Percentiles rank a stretch among this genome's conserved stretches.
These are phyloP conservation scores for Solanum ahanhuiri DNA, from an alignment of 257 asterid genomes.

Conservation along the genomic window DNA sequence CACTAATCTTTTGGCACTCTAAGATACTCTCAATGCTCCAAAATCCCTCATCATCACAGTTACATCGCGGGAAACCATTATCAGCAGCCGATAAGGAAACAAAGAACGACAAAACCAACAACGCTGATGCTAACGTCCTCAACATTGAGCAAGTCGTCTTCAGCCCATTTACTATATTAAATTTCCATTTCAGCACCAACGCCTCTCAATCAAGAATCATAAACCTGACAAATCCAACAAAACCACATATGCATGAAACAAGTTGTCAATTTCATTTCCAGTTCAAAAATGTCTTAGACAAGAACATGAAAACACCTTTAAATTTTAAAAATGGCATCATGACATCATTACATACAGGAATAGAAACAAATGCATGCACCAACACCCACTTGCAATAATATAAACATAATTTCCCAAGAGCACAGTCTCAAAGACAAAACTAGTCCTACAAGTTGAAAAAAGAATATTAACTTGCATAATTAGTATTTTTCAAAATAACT, in stretches of 20 bases:
- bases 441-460: background rate
- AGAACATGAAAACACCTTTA: background rate
- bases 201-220: background rate
- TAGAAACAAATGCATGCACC: conserved; percentile 1
- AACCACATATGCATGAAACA: background rate
- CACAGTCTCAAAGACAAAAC: background rate
- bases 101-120: conserved; percentile 29
- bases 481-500: background rate
- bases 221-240: background rate
- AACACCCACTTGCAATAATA: background rate
- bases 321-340: background rate
- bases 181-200: background rate
- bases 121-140: conserved; percentile 31
- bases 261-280: background rate
- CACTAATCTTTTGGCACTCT: conserved; percentile 80
- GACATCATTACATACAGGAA: background rate
- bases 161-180: background rate
- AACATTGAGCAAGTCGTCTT: conserved; percentile 26
- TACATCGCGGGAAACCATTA: conserved; percentile 44
- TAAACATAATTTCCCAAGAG: background rate
- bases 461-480: background rate
- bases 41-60: conserved; percentile 76
- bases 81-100: conserved; percentile 37
- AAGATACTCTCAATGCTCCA: conserved; percentile 66
- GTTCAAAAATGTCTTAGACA: background rate